phyloP scores from a whole-genome alignment of 2,329 filamentous ascomycete species.

The Chrysoporthe cubensis region DNA sequence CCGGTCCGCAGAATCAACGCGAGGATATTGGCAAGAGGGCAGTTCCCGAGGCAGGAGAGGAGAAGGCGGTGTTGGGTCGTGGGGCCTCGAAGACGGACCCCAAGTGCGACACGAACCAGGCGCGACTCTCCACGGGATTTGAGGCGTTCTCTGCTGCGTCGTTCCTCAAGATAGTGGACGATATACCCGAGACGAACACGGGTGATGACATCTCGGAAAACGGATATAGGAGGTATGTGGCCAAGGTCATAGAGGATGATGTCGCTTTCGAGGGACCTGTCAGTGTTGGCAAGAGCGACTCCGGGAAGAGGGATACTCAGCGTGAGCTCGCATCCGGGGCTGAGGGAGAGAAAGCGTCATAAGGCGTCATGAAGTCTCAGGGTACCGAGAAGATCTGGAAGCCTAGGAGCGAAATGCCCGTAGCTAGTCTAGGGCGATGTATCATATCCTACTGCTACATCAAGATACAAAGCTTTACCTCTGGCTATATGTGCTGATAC shows the following conservation, averaged over 20 bases:
- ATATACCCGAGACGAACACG: not conserved
- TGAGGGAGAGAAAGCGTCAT: not conserved
- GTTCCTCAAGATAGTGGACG: not conserved
- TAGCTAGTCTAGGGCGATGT: too few relatives aligned
- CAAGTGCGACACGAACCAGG: not conserved
- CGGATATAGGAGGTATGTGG: conserved; percentile 5
- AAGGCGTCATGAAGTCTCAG: not conserved
- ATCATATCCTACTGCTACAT: too few relatives aligned
- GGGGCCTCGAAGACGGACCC: not conserved
- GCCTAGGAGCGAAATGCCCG: not conserved
- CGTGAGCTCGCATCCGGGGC: too few relatives aligned
- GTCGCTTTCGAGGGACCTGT: not conserved
- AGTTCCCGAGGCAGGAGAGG: not conserved
- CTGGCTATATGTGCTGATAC: too few relatives aligned
- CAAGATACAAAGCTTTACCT: too few relatives aligned
- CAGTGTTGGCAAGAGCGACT: too few relatives aligned
- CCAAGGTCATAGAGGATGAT: conserved; percentile 8
- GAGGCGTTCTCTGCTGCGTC: conserved; percentile 10
- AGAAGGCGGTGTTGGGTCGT: not conserved
- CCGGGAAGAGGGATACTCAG: not conserved
- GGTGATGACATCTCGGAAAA: not conserved
- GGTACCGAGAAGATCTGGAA: not conserved
- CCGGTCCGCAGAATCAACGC: conserved; percentile 19
- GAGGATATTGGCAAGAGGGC: not conserved
- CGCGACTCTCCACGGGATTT: not conserved